Conservation (phyloP, 768 basidiomycete species). For the Collybiopsis confluens region DNA sequence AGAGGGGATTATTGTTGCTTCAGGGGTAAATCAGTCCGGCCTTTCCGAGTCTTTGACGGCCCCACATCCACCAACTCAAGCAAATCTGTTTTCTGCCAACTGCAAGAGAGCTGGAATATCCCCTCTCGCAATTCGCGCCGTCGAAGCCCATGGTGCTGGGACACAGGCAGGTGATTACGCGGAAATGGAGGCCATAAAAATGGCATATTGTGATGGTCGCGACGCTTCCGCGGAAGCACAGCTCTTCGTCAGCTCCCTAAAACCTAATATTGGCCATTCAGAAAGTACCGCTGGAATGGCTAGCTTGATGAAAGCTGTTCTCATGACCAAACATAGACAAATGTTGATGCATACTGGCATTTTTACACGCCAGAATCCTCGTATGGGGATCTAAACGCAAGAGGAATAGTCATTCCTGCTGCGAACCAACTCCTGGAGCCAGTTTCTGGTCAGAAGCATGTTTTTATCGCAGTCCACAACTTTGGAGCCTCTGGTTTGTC, state of each 20-base stretch:
- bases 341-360: slow-evolving; percentile 4
- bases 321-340: not conserved
- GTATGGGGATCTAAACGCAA: slow-evolving; percentile 3
- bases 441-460: slow-evolving; percentile 1
- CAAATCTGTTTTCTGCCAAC: slow-evolving; percentile 1
- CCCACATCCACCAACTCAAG: slow-evolving; percentile 4
- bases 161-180: slow-evolving; percentile 7
- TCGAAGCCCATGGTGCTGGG: slow-evolving; percentile 5
- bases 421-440: not conserved
- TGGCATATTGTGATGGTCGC: not conserved
- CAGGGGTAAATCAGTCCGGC: slow-evolving; percentile 7
- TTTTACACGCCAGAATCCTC: not conserved
- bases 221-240: not conserved
- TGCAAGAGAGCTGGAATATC: slow-evolving; percentile 6
- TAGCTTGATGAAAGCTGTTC: slow-evolving; percentile 5
- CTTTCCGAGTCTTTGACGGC: slow-evolving; percentile 5
- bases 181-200: slow-evolving; percentile 8
- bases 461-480: slow-evolving; percentile 2
- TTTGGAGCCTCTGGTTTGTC: slow-evolving; percentile 7
- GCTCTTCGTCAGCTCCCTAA: slow-evolving; percentile 4
- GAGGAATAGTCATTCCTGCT: slow-evolving; percentile 3
- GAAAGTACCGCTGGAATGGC: slow-evolving; percentile 7
- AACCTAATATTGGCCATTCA: slow-evolving; percentile 8
- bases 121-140: slow-evolving; percentile 6
- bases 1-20: slow-evolving; percentile 6